Base-by-base conservation (phyloP, 768 basidiomycete genomes). In the Pulveroboletus frians region DNA sequence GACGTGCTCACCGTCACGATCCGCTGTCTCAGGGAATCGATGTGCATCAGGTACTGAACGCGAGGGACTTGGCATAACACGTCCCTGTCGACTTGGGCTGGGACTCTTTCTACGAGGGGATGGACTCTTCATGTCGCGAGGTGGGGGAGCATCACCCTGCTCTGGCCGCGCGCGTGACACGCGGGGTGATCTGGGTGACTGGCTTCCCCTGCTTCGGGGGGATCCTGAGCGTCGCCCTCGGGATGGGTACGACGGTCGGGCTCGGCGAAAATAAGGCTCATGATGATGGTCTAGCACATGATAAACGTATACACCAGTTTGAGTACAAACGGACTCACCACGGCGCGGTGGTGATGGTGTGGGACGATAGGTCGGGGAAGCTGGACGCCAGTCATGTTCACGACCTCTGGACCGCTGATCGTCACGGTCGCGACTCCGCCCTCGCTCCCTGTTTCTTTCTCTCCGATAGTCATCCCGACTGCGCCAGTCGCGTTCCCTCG, bases 141-240 rank as follows among this genome's bases (percentile, higher is more conserved):
- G 45, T 39, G 32, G 42, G 34, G 29, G 42, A 18, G 37, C 29
- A 27, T 61, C 46, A n/a, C 20, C 21, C 18, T 29, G 50, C 37
- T 64, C 62, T 7, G 37, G 46, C 14, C 49, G 56, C 23, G 39
- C 34, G 17, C 47, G 59, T 36, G 61, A 29, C 39, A 47, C 0
- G 9, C 51, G 59, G 0, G 63, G 65, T 3, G 62, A 59, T 49
- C 49, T 59, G 7, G 54, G 57, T 39, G 61, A 64, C 47, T 56
- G 53, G 46, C 47, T 59, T 15, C 54, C 62, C 5, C 14, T 40
- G 36, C 61, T 62, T 50, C 30, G 44, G 3, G 60, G 57, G 20
- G 62, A 64, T 18, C 34, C 39, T 34, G 62, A 62, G 3, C 60
- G 62, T n/a, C 62, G 45, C 37, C 42, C 62, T 17, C 62, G 54